Base-by-base conservation (phyloP, 768 basidiomycete genomes). In the Nidularia pulvinata region DNA sequence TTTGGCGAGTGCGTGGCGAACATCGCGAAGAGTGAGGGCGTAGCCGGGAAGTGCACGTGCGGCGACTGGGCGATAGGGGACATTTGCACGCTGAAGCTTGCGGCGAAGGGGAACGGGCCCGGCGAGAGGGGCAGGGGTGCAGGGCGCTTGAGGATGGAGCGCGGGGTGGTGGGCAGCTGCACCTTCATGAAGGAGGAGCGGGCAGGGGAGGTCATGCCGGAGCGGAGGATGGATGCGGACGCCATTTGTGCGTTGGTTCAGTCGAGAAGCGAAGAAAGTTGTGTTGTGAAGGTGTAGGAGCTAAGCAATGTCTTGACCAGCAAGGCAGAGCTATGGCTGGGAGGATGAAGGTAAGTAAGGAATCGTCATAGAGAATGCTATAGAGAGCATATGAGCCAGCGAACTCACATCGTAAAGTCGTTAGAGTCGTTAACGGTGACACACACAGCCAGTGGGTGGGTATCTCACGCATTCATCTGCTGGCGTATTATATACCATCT, bases 1-100 rank as follows among this genome's bases (percentile, higher is more conserved):
- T 73, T 62, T 0, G 86, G 67, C 0, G 86, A 85, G 63, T 86
- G 80, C 5, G 83, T 79, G 22, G 75, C 68, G 64, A 79, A 82
- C 4, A 81, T 84, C 22, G 82, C 75, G 9, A 77, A 76, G 51
- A 89, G 71, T 36, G 73, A 65, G 10, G 86, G 82, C 1, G 85
- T 82, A 10, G 83, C 80, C 6, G 85, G 84, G 61, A 89, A 89
- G 67, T 84, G 85, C 53, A 89, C 86, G 61, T 82, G 85, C 3
- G 77, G 72, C 5, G 76, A 79, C 50, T 65, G 68, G 35, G 63
- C 58, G 19, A 64, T 60, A 1, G 72, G 66, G 22, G 71, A 68
- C 19, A 66, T 55, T 37, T 69, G 55, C 35, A 72, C 53, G 19
- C 69, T 70, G 49, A 72, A 72, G 57, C 58, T 70, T 1, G 68